These are phyloP conservation scores for Arthroderma uncinatum DNA, from an alignment of 2,329 filamentous ascomycete species.

Conservation along the genomic window DNA sequence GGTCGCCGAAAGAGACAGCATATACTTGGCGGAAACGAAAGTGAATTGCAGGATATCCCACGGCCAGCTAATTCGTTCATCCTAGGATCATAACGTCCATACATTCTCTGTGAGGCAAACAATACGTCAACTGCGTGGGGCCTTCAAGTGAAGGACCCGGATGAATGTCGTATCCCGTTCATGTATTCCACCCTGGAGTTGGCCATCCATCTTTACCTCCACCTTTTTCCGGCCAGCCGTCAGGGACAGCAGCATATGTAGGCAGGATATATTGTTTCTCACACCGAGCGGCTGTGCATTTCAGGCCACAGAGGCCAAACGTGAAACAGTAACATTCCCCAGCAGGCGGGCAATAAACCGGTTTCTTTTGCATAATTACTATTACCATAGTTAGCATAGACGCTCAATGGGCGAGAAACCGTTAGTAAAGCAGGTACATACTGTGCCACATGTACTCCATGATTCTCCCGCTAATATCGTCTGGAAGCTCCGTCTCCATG, in stretches of 20 bases:
- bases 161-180: not conserved
- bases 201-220: conserved; percentile 35
- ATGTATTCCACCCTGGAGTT: conserved; percentile 14
- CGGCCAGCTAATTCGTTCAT: not conserved
- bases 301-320: conserved; percentile 49
- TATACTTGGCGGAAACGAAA: too few relatives aligned
- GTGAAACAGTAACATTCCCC: conserved; percentile 55
- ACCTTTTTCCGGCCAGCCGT: conserved; percentile 51
- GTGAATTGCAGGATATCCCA: too few relatives aligned
- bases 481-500: conserved; percentile 35
- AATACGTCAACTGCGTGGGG: too few relatives aligned
- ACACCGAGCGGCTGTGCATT: conserved; percentile 33
- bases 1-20: too few relatives aligned
- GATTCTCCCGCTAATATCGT: conserved; percentile 42
- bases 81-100: not conserved
- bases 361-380: conserved; percentile 35
- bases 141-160: too few relatives aligned
- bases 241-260: conserved; percentile 45
- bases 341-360: conserved; percentile 51
- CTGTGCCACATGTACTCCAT: conserved; percentile 53
- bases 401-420: not conserved
- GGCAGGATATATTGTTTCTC: conserved; percentile 49
- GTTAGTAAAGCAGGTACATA: conserved; percentile 24
- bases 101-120: too few relatives aligned
- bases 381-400: not conserved